These are phyloP conservation scores for Yarrowia osloensis DNA, from an alignment of 805 yeast genomes.

Conservation along the genomic window DNA sequence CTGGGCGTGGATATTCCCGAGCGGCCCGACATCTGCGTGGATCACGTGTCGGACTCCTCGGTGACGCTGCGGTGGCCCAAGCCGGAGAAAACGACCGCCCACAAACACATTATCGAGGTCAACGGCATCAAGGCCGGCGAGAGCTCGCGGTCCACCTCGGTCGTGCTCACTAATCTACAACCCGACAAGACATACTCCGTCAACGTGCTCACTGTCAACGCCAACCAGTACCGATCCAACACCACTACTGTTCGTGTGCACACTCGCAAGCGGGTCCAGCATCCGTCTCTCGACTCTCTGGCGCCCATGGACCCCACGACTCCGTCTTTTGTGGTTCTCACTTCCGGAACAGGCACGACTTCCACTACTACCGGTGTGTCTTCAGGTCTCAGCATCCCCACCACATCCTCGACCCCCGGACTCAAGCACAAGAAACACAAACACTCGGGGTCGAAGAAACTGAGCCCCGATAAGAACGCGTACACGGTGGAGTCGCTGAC, in stretches of 20 bases:
- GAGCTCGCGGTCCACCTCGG: constrained; percentile 40
- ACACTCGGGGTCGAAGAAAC: constrained; percentile 30
- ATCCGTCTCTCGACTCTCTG: constrained; percentile 37
- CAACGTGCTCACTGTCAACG: constrained; percentile 42
- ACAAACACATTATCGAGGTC: constrained; percentile 42
- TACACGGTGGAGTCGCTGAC: constrained; percentile 44
- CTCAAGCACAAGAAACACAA: constrained; percentile 25
- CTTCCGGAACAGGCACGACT: background rate
- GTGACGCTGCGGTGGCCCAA: constrained; percentile 43
- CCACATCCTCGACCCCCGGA: background rate
- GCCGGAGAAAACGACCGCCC: constrained; percentile 40
- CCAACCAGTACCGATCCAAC: constrained; percentile 38
- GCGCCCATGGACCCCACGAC: constrained; percentile 30
- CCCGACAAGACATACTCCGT: constrained; percentile 43
- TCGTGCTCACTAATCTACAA: constrained; percentile 41
- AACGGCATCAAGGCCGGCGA: constrained; percentile 44
- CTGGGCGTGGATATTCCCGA: constrained; percentile 45
- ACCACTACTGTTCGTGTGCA: constrained; percentile 38
- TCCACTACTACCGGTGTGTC: background rate
- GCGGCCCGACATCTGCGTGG: constrained; percentile 42
- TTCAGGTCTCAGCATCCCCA: background rate
- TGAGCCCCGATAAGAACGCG: constrained; percentile 23
- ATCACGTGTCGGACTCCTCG: constrained; percentile 39
- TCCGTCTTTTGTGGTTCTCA: background rate
- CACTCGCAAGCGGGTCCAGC: constrained; percentile 37